These are phyloP conservation scores for Claviceps monticola DNA, from an alignment of 2,329 filamentous ascomycete species.

Conservation along the genomic window DNA sequence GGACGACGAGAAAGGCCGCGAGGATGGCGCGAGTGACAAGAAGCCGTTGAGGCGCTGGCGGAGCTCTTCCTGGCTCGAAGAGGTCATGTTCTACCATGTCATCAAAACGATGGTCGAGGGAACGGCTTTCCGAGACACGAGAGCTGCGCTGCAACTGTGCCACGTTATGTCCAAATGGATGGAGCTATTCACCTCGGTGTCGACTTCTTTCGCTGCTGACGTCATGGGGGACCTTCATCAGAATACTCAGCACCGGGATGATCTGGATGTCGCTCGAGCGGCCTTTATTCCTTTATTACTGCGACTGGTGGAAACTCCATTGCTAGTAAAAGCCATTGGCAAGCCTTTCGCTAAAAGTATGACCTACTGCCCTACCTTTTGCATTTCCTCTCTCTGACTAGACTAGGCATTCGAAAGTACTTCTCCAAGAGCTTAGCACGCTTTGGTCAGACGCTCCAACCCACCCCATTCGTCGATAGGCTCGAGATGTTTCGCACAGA, in stretches of 20 bases:
- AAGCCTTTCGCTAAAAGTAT: slow-evolving; percentile 39
- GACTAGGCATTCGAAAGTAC: slow-evolving; percentile 30
- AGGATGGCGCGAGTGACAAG: slow-evolving; percentile 8
- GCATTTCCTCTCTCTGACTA: background rate
- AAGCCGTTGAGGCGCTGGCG: slow-evolving; percentile 30
- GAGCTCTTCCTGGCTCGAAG: slow-evolving; percentile 55
- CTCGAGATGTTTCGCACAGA: slow-evolving; percentile 45
- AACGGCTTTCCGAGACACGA: slow-evolving; percentile 28
- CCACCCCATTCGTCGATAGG: slow-evolving; percentile 36
- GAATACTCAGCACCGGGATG: slow-evolving; percentile 33
- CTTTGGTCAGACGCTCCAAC: slow-evolving; percentile 46
- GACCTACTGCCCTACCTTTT: background rate
- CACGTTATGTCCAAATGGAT: slow-evolving; percentile 44
- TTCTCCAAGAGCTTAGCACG: slow-evolving; percentile 36
- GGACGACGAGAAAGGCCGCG: slow-evolving; percentile 1
- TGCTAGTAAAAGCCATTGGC: slow-evolving; percentile 39
- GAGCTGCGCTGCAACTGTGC: slow-evolving; percentile 37
- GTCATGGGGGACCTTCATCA: slow-evolving; percentile 32
- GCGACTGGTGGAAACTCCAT: slow-evolving; percentile 44
- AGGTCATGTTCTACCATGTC: slow-evolving; percentile 85
- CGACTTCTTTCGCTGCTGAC: slow-evolving; percentile 33
- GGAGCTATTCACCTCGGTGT: slow-evolving; percentile 38
- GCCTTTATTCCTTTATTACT: slow-evolving; percentile 51
- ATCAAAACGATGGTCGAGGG: slow-evolving; percentile 66
- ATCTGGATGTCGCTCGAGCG: slow-evolving; percentile 46